These are phyloP conservation scores for Protomyces macrosporus DNA, from an alignment of 1,139 yeast genomes.

Conservation along the genomic window DNA sequence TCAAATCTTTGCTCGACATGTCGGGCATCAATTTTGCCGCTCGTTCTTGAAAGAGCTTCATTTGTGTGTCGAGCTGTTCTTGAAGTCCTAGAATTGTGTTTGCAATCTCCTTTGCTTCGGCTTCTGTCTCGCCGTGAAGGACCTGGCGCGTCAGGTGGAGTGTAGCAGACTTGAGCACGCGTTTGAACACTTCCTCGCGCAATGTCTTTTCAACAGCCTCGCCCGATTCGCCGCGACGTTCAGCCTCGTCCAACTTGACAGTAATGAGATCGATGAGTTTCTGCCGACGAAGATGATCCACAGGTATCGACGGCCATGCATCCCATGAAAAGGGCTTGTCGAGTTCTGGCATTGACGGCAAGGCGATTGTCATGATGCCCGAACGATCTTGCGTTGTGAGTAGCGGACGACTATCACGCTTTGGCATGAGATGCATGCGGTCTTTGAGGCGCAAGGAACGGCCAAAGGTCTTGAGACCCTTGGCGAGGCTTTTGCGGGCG, in stretches of 20 bases:
- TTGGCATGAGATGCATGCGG: neutral
- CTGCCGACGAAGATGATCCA: neutral
- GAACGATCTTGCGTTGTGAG: neutral
- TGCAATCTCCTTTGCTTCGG: neutral
- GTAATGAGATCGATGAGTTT: neutral
- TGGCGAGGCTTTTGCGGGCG: no score
- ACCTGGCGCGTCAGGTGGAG: neutral
- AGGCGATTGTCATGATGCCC: neutral
- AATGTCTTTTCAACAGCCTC: neutral
- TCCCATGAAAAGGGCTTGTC: neutral
- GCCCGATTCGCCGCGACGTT: neutral
- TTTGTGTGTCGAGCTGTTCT: neutral
- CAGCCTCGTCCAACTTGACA: neutral
- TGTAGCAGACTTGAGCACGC: neutral
- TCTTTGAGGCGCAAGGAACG: neutral
- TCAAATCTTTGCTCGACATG: neutral
- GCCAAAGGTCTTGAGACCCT: neutral
- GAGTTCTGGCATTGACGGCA: neutral
- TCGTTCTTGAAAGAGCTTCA: neutral
- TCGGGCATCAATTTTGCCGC: neutral
- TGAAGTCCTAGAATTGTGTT: neutral
- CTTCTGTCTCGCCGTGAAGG: neutral
- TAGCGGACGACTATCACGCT: neutral
- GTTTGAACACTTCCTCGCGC: neutral
- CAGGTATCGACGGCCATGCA: neutral